Percentiles rank a stretch among this genome's conserved stretches.
phyloP scores from a whole-genome alignment of 495 filamentous ascomycete species.

The Aspergillus cristatus region DNA sequence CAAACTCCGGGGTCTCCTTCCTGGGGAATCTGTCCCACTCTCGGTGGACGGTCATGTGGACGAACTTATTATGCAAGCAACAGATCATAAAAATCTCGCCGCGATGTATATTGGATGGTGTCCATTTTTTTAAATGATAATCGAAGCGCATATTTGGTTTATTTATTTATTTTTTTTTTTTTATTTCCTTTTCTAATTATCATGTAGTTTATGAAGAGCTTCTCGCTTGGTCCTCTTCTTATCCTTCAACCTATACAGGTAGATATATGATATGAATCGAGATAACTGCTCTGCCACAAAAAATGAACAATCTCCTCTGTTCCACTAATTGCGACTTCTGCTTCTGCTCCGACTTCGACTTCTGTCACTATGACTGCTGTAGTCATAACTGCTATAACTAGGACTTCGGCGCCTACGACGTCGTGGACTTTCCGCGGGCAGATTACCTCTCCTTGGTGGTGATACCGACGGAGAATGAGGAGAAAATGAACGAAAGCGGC shows the following conservation, averaged over 20 bases:
- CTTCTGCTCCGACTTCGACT: conserved; percentile 35
- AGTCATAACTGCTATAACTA: conserved; percentile 46
- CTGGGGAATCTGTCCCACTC: conserved; percentile 78
- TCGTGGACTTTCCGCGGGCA: conserved; percentile 22
- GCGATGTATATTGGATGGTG: conserved; percentile 99
- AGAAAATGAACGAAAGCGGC: conserved; percentile 30
- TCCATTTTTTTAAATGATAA: conserved; percentile 81
- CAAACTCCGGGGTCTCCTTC: conserved; percentile 77
- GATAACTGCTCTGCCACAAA: too few species aligned
- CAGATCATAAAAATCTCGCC: conserved; percentile 63
- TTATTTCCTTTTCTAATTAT: too few species aligned
- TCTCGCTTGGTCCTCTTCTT: too few species aligned
- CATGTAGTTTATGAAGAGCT: too few species aligned
- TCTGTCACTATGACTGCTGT: conserved; percentile 35
- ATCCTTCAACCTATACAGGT: too few species aligned
- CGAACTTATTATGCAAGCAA: conserved; percentile 78
- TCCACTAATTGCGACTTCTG: conserved; percentile 24
- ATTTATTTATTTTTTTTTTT: too few species aligned
- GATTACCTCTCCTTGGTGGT: conserved; percentile 20
- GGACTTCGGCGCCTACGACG: conserved; percentile 41
- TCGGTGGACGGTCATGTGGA: conserved; percentile 95
- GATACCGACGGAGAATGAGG: conserved; percentile 21
- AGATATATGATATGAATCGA: too few species aligned
- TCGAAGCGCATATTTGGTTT: too few species aligned
- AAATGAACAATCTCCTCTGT: too few species aligned